Evolutionary conservation across 106 monocot species (phyloP), one percentile per base, ranked within the genome.

Genomic region (Dendrobium nobile): DNA sequence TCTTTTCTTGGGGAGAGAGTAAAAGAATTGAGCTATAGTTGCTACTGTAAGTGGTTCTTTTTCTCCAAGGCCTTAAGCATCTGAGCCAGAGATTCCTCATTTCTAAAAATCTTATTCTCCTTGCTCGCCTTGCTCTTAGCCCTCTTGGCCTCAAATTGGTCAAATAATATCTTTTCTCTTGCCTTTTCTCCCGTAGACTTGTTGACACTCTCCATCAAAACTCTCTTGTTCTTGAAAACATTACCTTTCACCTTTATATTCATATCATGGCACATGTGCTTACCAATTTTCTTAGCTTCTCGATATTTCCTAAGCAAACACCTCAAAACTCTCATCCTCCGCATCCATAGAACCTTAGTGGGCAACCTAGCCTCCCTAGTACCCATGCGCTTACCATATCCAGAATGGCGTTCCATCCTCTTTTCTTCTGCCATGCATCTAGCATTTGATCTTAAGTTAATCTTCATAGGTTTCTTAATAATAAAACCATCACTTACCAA

Each of bases 291-390:
- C 80, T 83, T 86, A 2, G 79, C 58, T 3, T 86, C 82, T 2
- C 80, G 75, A 56, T 83, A 86, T 55, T 86, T 86, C 77, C 82
- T 74, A 13, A 86, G 77, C 55, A 86, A 67, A 47, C 79, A 82
- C 45, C 86, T 82, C 55, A 86, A 58, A 77, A 86, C 86, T 18
- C 86, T 77, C 83, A 86, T 86, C 58, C 86, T 82, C 59, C 86
- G 84, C 89, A 89, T 84, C 86, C 86, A 89, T 18, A 89, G 84
- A 58, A 89, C 42, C 80, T 86, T 89, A 7, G 86, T 86, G 1
- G 89, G 89, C n/a, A 89, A 86, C 78, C 88, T 86, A 61, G 88
- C 88, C 72, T 89, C 88, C 78, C 88, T 78, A 18, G 88, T 89
- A 77, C 89, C 89, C 79, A 82, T 86, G 24, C 84, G 84, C 80